Base-by-base conservation (phyloP, 2,329 filamentous ascomycete species). In the Rutstroemia sydowiana region DNA sequence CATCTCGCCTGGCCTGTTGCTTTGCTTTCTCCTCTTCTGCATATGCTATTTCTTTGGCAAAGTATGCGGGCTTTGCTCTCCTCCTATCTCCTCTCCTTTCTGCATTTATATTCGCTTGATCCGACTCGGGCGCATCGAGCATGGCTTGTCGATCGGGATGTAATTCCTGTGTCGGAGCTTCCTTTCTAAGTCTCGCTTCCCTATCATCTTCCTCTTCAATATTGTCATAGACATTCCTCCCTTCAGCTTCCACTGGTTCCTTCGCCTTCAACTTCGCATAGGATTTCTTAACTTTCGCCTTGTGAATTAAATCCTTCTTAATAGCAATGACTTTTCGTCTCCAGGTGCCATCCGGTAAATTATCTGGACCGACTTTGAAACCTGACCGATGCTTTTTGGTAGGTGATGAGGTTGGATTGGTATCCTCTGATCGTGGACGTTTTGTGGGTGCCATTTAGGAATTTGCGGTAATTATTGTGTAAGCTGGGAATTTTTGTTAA, bases 261-360 rank as follows among this genome's bases (percentile, higher is more conserved):
- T 61, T 61, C 37, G 82, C 82, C 69, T 91, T 92, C 58, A 95
- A 74, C 70, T 95, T 96, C 57, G 86, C 87, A 66, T 95, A 96
- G 39, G 87, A 81, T 70, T 95, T 95, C 71, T 92, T 93, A 57
- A 95, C 77, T 70, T 96, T 95, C 55, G 91, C 90, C 68, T 93
- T 95, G 69, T 90, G 82, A 63, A 97, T 96, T 51, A 95, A 74
- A 59, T 87, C 81, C 59, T 85, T 79, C 70, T 97, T 97, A 65
- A 95, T 93, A 70, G 92, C 92, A 69, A 88, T 82, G 53, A 87
- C 88, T 74, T 95, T 95, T 62, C 92, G 84, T 63, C 82, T 81
- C 78, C 93, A 88, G 20, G 85, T 85, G 51, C 92, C 91, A 68
- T 96, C 91, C 37, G 92, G 92, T 23, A 97, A 75, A 68, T 96